These are phyloP conservation scores for Cryptococcus neoformans DNA, from an alignment of 1,284 basidiomycete genomes.

Conservation along the genomic window DNA sequence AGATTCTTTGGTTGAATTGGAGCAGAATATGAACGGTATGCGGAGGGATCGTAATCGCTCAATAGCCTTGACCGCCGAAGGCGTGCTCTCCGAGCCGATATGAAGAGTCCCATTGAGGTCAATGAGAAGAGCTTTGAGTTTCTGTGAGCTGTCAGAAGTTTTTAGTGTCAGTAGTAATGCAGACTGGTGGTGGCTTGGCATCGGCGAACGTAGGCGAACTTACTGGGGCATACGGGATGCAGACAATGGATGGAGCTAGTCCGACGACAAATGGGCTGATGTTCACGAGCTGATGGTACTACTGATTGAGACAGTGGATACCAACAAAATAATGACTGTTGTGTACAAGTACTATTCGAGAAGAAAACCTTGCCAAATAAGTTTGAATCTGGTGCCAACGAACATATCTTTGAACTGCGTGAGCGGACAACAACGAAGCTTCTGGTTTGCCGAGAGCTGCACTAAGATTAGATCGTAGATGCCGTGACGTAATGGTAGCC, in stretches of 20 bases:
- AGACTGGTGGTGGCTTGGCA: background rate
- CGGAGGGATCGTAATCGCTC: conserved; percentile 48
- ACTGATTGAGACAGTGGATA: no score
- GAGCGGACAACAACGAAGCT: background rate
- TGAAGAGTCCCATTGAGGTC: conserved; percentile 69
- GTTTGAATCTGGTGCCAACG: no score
- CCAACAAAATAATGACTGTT: no score
- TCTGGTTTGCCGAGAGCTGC: background rate
- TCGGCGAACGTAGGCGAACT: background rate
- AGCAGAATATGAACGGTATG: conserved; percentile 60
- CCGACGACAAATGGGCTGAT: no score
- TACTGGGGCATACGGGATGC: no score
- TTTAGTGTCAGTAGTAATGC: background rate
- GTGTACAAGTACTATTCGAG: no score
- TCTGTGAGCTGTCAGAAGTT: conserved; percentile 3
- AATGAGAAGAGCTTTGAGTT: conserved; percentile 56
- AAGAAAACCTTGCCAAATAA: no score
- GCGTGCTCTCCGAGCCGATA: conserved; percentile 56
- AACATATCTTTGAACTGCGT: background rate
- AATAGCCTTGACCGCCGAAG: conserved; percentile 57
- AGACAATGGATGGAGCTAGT: no score
- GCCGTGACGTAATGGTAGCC: no score
- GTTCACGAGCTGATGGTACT: no score
- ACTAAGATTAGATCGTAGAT: no score
- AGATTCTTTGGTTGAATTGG: conserved; percentile 56